These are phyloP conservation scores for Bolboschoenus planiculmis DNA, from an alignment of 176 grass and related monocot genomes.

Conservation along the genomic window DNA sequence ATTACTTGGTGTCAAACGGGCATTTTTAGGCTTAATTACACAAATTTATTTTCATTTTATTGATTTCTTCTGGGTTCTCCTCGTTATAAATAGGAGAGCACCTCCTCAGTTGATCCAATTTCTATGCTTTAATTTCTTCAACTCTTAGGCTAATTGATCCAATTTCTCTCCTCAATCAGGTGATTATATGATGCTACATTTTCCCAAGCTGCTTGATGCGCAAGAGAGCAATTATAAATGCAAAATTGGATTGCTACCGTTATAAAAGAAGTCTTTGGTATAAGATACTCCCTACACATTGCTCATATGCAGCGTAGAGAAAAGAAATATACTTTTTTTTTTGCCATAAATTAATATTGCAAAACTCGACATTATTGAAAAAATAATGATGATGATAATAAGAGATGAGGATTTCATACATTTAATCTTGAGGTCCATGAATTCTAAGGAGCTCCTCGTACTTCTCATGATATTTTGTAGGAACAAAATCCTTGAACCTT, in stretches of 20 bases:
- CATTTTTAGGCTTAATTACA: neutral
- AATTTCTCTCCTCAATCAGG: neutral
- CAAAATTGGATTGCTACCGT: neutral
- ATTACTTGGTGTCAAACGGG: neutral
- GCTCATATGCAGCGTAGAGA: neutral
- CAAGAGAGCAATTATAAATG: neutral
- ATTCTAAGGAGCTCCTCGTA: conserved; percentile 64
- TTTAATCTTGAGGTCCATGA: conserved; percentile 37
- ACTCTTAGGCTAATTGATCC: neutral
- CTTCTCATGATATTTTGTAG: conserved; percentile 55
- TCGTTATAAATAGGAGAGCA: neutral
- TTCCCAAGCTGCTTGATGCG: neutral
- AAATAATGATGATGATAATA: too few species aligned
- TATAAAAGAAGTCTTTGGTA: neutral
- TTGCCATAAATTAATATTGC: neutral
- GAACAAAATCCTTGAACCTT: conserved; percentile 94
- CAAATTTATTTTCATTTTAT: neutral
- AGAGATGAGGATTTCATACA: conserved; percentile 1
- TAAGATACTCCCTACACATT: neutral
- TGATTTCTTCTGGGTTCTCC: neutral
- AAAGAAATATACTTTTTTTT: neutral
- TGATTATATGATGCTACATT: neutral
- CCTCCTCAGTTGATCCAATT: too few species aligned
- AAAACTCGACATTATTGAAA: neutral
- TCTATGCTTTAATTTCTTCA: neutral